These are phyloP conservation scores for Hypoxylon trugodes DNA, from an alignment of 495 filamentous ascomycete species.

Conservation along the genomic window DNA sequence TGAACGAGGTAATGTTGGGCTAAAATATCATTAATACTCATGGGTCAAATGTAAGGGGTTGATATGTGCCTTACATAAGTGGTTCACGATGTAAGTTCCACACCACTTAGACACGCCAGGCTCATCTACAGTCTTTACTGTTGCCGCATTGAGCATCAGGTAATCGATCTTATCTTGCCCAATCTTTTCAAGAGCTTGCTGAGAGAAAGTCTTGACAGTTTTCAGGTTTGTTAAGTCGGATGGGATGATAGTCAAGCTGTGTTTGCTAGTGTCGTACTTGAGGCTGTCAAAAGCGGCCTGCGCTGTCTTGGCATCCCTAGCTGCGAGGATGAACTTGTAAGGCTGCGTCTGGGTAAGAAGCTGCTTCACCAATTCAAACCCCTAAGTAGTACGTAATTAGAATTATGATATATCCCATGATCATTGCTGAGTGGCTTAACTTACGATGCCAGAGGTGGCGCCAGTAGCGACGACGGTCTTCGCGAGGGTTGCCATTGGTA, in stretches of 20 bases:
- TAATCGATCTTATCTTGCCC: conserved; percentile 51
- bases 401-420: conserved; percentile 5
- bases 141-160: conserved; percentile 53
- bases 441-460: conserved; percentile 54
- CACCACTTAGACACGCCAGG: conserved; percentile 51
- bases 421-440: background rate
- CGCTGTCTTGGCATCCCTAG: conserved; percentile 47
- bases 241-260: conserved; percentile 52
- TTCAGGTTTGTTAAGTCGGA: conserved; percentile 51
- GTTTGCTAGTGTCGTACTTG: conserved; percentile 43
- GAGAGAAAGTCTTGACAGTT: conserved; percentile 49
- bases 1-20: conserved; percentile 58
- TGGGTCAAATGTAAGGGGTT: background rate
- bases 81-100: conserved; percentile 53
- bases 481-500: conserved; percentile 45
- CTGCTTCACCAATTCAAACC: conserved; percentile 55
- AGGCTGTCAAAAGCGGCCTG: conserved; percentile 48
- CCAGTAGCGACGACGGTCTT: conserved; percentile 58
- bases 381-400: conserved; percentile 38
- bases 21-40: conserved; percentile 16
- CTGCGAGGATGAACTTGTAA: conserved; percentile 57
- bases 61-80: conserved; percentile 45
- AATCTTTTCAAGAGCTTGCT: conserved; percentile 45
- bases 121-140: conserved; percentile 28
- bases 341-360: conserved; percentile 50